Percentiles rank a stretch among this genome's conserved stretches.
phyloP scores from a whole-genome alignment of 2,329 filamentous ascomycete species.

The Chrysoporthe puriensis region DNA sequence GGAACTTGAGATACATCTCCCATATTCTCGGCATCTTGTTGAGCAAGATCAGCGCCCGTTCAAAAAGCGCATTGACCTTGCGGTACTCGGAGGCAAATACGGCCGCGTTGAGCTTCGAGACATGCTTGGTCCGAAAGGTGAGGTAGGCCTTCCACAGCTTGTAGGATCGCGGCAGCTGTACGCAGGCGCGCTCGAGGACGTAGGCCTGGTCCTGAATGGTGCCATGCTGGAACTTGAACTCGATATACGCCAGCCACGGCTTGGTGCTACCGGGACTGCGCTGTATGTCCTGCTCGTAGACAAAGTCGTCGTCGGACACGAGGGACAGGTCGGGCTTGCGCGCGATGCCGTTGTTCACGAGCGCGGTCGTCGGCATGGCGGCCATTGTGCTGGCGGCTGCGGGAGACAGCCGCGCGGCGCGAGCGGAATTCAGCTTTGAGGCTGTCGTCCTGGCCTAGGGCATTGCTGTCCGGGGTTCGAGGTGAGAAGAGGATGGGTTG shows the following conservation, averaged over 20 bases:
- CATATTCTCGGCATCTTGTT: constrained; percentile 99
- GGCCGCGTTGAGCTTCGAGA: constrained; percentile 81
- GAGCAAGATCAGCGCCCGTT: constrained; percentile 86
- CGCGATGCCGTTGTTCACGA: constrained; percentile 26
- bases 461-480: constrained; percentile 21
- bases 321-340: constrained; percentile 29
- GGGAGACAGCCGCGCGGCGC: constrained; percentile 15
- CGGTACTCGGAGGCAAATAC: constrained; percentile 78
- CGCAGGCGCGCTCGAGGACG: constrained; percentile 87
- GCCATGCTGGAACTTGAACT: constrained; percentile 88
- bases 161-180: constrained; percentile 89
- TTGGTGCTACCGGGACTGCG: constrained; percentile 84
- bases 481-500: constrained; percentile 12
- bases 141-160: constrained; percentile 99
- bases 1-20: constrained; percentile 90
- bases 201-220: constrained; percentile 82
- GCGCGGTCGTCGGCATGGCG: constrained; percentile 28
- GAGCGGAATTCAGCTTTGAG: constrained; percentile 10
- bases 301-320: constrained; percentile 76
- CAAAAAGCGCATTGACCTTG: constrained; percentile 95
- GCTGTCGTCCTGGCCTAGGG: constrained; percentile 16
- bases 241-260: constrained; percentile 93
- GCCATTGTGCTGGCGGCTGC: constrained; percentile 18
- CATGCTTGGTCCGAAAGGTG: constrained; percentile 78
- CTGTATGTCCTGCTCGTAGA: constrained; percentile 95